phyloP scores from a whole-genome alignment of 108 stramenopile species.

The Thalassiosira profunda region DNA sequence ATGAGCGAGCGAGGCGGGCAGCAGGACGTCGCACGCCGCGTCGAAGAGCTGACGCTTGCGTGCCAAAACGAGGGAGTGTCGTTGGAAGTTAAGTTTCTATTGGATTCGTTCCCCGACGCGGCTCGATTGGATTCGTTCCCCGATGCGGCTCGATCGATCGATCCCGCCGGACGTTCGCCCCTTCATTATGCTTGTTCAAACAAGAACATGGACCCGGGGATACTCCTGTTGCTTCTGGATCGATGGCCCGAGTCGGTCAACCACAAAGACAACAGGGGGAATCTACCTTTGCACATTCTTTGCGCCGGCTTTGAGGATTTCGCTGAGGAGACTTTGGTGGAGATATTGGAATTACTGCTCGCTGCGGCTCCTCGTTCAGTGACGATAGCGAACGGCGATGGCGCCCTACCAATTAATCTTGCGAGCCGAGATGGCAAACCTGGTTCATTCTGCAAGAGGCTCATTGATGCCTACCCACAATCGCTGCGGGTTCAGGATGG shows the following conservation, averaged over 20 bases:
- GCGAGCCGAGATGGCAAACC: not conserved
- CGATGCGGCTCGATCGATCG: no score
- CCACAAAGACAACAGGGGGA: not conserved
- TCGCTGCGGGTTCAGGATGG: not conserved
- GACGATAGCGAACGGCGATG: not conserved
- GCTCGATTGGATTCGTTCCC: no score
- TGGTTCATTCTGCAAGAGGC: not conserved
- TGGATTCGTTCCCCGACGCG: no score
- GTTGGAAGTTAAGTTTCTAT: no score
- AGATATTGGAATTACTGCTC: not conserved
- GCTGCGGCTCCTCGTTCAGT: not conserved
- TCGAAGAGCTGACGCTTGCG: no score
- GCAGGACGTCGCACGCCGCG: no score
- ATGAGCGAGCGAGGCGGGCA: no score
- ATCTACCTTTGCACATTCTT: not conserved
- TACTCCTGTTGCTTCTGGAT: not conserved
- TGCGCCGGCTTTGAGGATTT: not conserved
- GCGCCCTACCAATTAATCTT: not conserved
- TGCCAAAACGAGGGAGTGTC: no score
- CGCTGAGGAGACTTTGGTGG: not conserved
- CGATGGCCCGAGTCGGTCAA: not conserved
- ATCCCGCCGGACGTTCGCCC: not conserved
- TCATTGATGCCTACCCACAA: not conserved
- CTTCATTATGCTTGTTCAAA: not conserved
- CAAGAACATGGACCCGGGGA: not conserved